Percentiles rank a stretch among this genome's conserved stretches.
Conservation (phyloP, 2,329 filamentous ascomycete genomes). For the Colletotrichum salicis region DNA sequence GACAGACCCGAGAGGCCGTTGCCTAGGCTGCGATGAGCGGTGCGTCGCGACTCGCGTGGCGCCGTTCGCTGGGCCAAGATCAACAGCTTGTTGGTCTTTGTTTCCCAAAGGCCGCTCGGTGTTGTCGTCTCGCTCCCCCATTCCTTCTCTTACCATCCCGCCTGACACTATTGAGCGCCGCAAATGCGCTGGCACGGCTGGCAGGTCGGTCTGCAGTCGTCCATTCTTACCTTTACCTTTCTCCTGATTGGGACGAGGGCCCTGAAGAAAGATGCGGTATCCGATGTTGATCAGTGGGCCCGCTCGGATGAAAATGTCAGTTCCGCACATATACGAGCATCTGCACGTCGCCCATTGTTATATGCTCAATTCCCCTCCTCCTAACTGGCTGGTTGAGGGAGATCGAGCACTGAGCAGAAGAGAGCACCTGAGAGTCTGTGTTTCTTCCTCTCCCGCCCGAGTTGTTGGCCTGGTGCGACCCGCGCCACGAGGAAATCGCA, state of each 20-base stretch:
- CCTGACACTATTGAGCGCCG: constrained; percentile 29
- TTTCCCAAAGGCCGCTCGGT: constrained; percentile 1
- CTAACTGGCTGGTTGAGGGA: background rate
- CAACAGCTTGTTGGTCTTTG: background rate
- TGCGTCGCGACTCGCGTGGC: background rate
- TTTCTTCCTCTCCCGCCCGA: background rate
- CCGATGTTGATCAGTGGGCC: constrained; percentile 8
- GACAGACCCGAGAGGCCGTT: constrained; percentile 3
- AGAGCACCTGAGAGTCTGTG: constrained; percentile 4
- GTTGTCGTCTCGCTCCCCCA: background rate
- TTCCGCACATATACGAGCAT: constrained; percentile 19
- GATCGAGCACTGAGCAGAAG: background rate
- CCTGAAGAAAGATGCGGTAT: background rate
- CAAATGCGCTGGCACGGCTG: constrained; percentile 24
- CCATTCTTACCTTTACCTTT: background rate
- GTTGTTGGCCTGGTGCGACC: constrained; percentile 4
- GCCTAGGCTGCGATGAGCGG: constrained; percentile 8
- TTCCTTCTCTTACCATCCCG: background rate
- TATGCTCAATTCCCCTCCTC: background rate
- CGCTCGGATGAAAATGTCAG: constrained; percentile 25
- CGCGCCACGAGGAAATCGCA: constrained; percentile 6
- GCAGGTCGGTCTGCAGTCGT: constrained; percentile 1
- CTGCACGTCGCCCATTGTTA: background rate
- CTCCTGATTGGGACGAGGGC: background rate
- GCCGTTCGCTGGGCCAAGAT: background rate